Evolutionary conservation across 495 filamentous ascomycete species (phyloP).

Genomic region (Oleoguttula mirabilis): DNA sequence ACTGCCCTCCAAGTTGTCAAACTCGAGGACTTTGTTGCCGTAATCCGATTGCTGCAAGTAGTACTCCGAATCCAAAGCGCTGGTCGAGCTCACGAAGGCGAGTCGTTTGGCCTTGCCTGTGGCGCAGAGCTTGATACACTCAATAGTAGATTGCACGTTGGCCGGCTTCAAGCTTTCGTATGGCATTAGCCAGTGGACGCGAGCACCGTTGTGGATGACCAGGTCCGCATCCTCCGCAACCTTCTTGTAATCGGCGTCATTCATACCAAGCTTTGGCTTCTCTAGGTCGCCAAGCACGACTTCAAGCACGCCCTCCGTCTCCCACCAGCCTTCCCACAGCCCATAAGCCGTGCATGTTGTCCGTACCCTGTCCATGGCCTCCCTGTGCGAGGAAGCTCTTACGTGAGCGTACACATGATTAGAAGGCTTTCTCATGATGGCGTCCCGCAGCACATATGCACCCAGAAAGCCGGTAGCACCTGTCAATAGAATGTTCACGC

Average conservation of each 20-base stretch:
- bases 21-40: conserved; percentile 46
- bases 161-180: conserved; percentile 63
- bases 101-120: conserved; percentile 68
- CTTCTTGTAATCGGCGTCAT: conserved; percentile 47
- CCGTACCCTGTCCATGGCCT: conserved; percentile 40
- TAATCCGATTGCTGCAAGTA: conserved; percentile 61
- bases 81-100: conserved; percentile 78
- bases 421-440: conserved; percentile 50
- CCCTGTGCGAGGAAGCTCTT: conserved; percentile 46
- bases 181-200: conserved; percentile 64
- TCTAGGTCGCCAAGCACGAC: conserved; percentile 63
- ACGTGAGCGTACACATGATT: conserved; percentile 69
- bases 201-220: conserved; percentile 83
- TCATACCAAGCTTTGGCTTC: conserved; percentile 58
- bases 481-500: conserved; percentile 61
- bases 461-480: conserved; percentile 90
- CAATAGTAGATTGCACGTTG: conserved; percentile 75
- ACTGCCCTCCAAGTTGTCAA: conserved; percentile 55
- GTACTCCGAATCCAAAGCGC: conserved; percentile 66
- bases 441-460: conserved; percentile 62
- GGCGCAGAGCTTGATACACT: conserved; percentile 62
- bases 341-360: conserved; percentile 57
- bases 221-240: conserved; percentile 57
- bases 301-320: conserved; percentile 37
- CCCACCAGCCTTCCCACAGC: conserved; percentile 67